phyloP scores from a whole-genome alignment of 148 eudicot genomes.

The Camellia sinensis region DNA sequence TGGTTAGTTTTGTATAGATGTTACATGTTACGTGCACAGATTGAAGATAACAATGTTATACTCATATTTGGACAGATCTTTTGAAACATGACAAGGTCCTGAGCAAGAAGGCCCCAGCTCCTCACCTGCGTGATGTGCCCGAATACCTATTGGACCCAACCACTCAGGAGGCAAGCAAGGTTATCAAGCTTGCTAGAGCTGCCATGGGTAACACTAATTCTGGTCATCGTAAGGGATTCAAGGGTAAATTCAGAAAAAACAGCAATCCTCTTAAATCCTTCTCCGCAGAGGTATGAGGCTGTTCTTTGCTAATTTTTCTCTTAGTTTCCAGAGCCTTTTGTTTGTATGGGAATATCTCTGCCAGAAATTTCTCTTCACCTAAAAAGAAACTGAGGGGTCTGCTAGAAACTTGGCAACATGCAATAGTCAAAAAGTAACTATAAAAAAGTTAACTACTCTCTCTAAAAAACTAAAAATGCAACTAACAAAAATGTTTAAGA shows the following conservation, averaged over 20 bases:
- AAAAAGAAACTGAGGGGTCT: too few relatives aligned
- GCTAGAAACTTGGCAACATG: too few relatives aligned
- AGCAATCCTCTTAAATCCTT: slow-evolving; percentile 78
- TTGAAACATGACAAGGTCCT: slow-evolving; percentile 88
- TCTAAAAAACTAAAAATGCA: too few relatives aligned
- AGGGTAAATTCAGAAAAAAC: slow-evolving; percentile 53
- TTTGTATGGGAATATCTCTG: too few relatives aligned
- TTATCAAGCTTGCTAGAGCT: slow-evolving; percentile 77
- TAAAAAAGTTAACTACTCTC: too few relatives aligned
- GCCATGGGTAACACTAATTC: slow-evolving; percentile 64
- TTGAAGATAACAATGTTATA: not conserved
- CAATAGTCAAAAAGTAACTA: too few relatives aligned
- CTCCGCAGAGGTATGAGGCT: slow-evolving; percentile 67
- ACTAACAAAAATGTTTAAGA: too few relatives aligned
- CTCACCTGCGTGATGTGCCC: slow-evolving; percentile 79
- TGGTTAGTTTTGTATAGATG: not conserved
- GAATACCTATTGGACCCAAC: slow-evolving; percentile 79
- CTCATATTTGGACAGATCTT: not conserved
- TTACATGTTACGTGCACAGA: not conserved
- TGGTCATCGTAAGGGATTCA: slow-evolving; percentile 36
- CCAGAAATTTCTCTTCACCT: too few relatives aligned
- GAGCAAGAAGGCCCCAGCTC: slow-evolving; percentile 82
- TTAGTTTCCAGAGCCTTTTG: not conserved
- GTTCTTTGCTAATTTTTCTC: not conserved
- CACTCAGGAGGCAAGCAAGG: slow-evolving; percentile 89